Evolutionary conservation across 2,329 filamentous ascomycete genomes (phyloP).

Genomic region (Aspergillus cejpii): DNA sequence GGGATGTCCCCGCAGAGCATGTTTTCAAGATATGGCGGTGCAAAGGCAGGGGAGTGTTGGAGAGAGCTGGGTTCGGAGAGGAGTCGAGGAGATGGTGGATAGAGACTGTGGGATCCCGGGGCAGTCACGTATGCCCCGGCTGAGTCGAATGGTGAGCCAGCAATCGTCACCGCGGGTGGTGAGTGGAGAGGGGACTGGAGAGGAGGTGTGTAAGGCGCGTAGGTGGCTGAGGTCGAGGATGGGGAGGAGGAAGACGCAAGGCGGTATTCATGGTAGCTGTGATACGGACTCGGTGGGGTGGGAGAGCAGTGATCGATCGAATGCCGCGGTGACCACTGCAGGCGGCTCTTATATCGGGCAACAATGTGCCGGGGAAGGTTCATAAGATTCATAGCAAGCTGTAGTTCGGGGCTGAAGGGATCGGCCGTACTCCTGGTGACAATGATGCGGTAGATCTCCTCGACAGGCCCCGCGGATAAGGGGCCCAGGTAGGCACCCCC

Average conservation of each 20-base stretch:
- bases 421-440: slow-evolving; percentile 60
- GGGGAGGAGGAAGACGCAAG: slow-evolving; percentile 34
- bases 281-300: slow-evolving; percentile 32
- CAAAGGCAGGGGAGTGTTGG: slow-evolving; percentile 34
- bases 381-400: slow-evolving; percentile 61
- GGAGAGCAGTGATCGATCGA: slow-evolving; percentile 36
- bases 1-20: slow-evolving; percentile 26
- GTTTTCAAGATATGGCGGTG: slow-evolving; percentile 34
- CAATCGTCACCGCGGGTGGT: slow-evolving; percentile 34
- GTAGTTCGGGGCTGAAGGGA: slow-evolving; percentile 51
- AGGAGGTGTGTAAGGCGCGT: slow-evolving; percentile 38
- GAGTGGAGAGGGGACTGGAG: slow-evolving; percentile 39
- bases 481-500: slow-evolving; percentile 82
- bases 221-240: slow-evolving; percentile 34
- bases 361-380: slow-evolving; percentile 65
- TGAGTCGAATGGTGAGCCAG: slow-evolving; percentile 34
- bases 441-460: slow-evolving; percentile 75
- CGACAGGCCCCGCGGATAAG: slow-evolving; percentile 70
- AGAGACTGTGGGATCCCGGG: slow-evolving; percentile 31
- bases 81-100: slow-evolving; percentile 33
- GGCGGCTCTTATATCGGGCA: slow-evolving; percentile 60
- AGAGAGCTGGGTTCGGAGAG: slow-evolving; percentile 30
- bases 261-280: slow-evolving; percentile 26
- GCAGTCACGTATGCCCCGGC: slow-evolving; percentile 30
- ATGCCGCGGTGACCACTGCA: slow-evolving; percentile 53